A percentile compares a stretch with the other conserved stretches of the same genome.
Conservation (phyloP, 2,329 filamentous ascomycete genomes). For the Xylariaceae sp. region DNA sequence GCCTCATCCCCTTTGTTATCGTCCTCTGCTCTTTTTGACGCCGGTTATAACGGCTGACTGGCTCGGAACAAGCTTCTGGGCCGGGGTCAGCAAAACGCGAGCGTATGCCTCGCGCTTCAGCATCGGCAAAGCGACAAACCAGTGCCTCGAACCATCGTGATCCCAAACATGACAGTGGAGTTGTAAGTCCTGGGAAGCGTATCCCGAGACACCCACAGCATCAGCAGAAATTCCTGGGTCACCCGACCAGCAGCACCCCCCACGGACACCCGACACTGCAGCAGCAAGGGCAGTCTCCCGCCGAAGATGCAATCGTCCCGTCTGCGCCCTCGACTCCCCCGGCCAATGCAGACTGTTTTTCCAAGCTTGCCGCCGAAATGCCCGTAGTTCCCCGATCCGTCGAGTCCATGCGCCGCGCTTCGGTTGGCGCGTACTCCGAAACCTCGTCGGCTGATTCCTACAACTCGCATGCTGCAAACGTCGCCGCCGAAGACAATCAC, state of each 20-base stretch:
- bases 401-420: conserved; percentile 36
- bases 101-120: conserved; percentile 59
- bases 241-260: conserved; percentile 37
- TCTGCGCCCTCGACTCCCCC: conserved; percentile 36
- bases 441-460: conserved; percentile 52
- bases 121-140: conserved; percentile 59
- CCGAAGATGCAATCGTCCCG: conserved; percentile 33
- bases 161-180: conserved; percentile 80
- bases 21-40: conserved; percentile 21
- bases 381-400: conserved; percentile 40
- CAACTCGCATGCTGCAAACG: conserved; percentile 37
- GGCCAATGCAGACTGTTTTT: conserved; percentile 36
- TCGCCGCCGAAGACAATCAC: conserved; percentile 46
- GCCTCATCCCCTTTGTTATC: neutral
- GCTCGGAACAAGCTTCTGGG: conserved; percentile 45
- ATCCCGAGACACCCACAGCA: conserved; percentile 27
- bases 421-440: conserved; percentile 49
- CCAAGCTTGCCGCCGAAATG: conserved; percentile 39
- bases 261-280: conserved; percentile 15
- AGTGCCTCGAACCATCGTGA: conserved; percentile 61
- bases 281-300: conserved; percentile 24
- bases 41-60: conserved; percentile 35
- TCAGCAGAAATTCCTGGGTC: conserved; percentile 43
- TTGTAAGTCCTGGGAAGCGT: conserved; percentile 73
- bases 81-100: conserved; percentile 37